Percentiles rank a stretch among this genome's conserved stretches.
phyloP scores from a whole-genome alignment of 192 early-diverging fungal genomes.

The Linnemannia elongata region DNA sequence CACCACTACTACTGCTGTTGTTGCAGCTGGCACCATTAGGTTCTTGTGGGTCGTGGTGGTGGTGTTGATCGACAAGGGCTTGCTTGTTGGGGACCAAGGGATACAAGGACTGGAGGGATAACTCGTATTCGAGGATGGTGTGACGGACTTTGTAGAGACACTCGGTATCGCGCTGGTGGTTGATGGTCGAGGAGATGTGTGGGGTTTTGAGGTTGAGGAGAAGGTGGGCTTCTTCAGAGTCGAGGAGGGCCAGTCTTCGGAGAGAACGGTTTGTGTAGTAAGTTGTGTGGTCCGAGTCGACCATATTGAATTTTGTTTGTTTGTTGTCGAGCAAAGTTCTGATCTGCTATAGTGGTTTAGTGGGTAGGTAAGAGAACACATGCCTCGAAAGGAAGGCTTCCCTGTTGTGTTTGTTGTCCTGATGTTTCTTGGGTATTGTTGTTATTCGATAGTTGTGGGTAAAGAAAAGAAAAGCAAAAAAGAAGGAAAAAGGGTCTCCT shows the following conservation, averaged over 20 bases:
- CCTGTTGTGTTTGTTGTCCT: too few species aligned
- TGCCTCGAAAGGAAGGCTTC: too few species aligned
- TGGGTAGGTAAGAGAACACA: too few species aligned
- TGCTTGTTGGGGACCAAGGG: not conserved
- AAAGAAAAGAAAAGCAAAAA: too few species aligned
- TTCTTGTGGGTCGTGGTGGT: too few species aligned
- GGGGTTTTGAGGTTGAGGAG: constrained; percentile 3
- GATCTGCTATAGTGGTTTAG: too few species aligned
- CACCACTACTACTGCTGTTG: too few species aligned
- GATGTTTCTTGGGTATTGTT: too few species aligned
- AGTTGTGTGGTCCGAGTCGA: not conserved
- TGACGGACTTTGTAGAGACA: not conserved
- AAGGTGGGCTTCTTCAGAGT: not conserved
- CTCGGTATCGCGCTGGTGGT: not conserved
- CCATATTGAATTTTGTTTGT: not conserved
- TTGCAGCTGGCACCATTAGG: too few species aligned
- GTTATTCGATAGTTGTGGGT: too few species aligned
- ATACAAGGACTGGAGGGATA: not conserved
- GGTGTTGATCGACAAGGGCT: too few species aligned
- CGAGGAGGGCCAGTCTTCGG: not conserved
- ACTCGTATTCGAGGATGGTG: not conserved
- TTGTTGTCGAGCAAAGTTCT: not conserved
- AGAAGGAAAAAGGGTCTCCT: too few species aligned
- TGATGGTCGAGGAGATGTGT: not conserved
- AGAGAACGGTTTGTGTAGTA: constrained; percentile 1